Evolutionary conservation across 179 eudicot genomes (phyloP), one percentile per base, ranked within the genome.

Genomic region (Silene vulgaris): DNA sequence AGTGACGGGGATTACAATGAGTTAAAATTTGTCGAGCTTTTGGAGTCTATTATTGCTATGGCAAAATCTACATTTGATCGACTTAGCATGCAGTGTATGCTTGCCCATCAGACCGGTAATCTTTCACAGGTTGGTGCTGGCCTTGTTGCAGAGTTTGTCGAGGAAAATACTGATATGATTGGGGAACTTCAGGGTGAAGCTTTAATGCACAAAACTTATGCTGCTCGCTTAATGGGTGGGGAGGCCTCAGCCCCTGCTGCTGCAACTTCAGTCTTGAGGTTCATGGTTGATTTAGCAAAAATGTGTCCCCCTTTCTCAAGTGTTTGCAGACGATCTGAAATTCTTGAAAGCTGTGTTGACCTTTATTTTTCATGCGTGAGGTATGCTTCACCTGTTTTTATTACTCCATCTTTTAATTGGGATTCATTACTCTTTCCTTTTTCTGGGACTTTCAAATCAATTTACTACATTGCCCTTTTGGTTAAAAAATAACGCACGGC

Each of bases 161-260:
- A 89, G 57, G 97, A 82, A 77, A 86, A 87, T 83, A 77, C 89
- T 71, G 99, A 96, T 86, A 93, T 89, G 88, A 87, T 89, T 80
- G 98, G 99, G 60, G 99, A 96, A 78, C 99, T 96, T 85, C 99
- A 93, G 84, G 99, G 99, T 79, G 99, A 96, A 90, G 99, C 99
- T 74, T 80, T 96, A 71, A 96, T 96, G 98, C 99, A 96, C 82
- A 96, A 88, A 82, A 96, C 99, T 16, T 96, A 96, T 86, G 99
- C 99, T 45, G 99, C 99, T 5, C 97, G 99, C 30, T 81, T 96
- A 77, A 96, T 96, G 99, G 99, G 99, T 56, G 99, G 99, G 77
- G 98, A 93, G 81, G 99, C 99, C 19, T 86, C 99, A 37, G 97
- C 99, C 77, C 99, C 98, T 81, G 93, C 98, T 76, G 94, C 99